Percentiles rank a stretch among this genome's conserved stretches.
phyloP scores from a whole-genome alignment of 495 filamentous ascomycete genomes.

The Neurospora sublineolata region DNA sequence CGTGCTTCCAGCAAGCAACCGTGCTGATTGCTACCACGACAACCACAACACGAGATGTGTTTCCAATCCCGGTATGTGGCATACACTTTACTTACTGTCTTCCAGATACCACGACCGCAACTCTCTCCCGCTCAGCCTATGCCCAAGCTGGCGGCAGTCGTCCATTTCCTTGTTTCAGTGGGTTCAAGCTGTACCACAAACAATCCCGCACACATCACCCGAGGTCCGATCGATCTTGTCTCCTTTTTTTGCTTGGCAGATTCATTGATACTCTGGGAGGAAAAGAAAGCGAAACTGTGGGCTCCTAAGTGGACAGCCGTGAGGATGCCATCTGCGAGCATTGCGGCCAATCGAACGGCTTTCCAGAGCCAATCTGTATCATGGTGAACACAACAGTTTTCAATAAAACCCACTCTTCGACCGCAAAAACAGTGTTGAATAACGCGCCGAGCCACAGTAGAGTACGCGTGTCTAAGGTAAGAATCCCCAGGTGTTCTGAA shows the following conservation, averaged over 20 bases:
- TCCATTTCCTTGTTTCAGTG: not conserved
- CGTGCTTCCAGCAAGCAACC: not conserved
- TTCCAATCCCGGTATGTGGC: not conserved
- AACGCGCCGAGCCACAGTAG: not conserved
- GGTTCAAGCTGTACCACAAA: not conserved
- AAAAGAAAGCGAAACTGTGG: not conserved
- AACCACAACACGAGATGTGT: not conserved
- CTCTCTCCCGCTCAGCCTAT: not conserved
- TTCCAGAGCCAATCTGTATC: not conserved
- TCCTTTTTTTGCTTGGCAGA: not conserved
- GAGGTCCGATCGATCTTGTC: not conserved
- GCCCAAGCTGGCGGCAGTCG: not conserved
- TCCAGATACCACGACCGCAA: not conserved
- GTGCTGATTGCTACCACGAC: not conserved
- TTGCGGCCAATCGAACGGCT: not conserved
- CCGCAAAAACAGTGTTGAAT: not conserved
- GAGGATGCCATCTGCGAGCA: not conserved
- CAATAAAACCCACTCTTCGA: not conserved
- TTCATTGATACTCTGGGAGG: not conserved
- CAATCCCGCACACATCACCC: not conserved
- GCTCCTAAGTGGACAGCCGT: not conserved
- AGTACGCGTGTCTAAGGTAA: not conserved
- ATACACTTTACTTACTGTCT: not conserved
- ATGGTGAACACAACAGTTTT: not conserved
- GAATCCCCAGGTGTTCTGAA: not conserved